These are phyloP conservation scores for Pythium volutum DNA, from an alignment of 352 stramenopile genomes.

Conservation along the genomic window DNA sequence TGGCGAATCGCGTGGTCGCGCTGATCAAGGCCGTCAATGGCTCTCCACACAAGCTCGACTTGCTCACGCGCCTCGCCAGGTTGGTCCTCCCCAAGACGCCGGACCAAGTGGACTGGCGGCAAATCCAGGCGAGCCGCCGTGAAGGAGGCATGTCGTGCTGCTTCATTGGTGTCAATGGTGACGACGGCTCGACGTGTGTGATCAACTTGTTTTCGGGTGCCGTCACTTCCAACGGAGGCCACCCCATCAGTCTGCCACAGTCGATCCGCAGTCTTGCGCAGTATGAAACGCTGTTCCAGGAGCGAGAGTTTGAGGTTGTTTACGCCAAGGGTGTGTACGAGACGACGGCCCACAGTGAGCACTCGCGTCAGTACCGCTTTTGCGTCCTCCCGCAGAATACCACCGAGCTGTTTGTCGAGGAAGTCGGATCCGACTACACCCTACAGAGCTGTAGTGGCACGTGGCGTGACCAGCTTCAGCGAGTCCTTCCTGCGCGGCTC, in stretches of 20 bases:
- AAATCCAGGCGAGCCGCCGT: background rate
- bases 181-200: slow-evolving; percentile 28
- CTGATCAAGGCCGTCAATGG: background rate
- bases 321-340: slow-evolving; percentile 28
- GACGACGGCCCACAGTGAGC: slow-evolving; percentile 21
- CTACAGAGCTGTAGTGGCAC: slow-evolving; percentile 31
- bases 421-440: slow-evolving; percentile 23
- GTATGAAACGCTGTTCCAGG: slow-evolving; percentile 45
- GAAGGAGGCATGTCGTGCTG: slow-evolving; percentile 24
- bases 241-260: slow-evolving; percentile 34
- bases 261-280: slow-evolving; percentile 29
- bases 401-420: slow-evolving; percentile 32
- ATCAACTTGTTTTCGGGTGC: slow-evolving; percentile 51
- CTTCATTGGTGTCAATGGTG: slow-evolving; percentile 27
- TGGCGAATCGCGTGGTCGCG: slow-evolving; percentile 24
- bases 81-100: slow-evolving; percentile 6
- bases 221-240: slow-evolving; percentile 39
- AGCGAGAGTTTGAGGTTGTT: slow-evolving; percentile 51
- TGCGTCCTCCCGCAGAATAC: slow-evolving; percentile 3
- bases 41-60: background rate
- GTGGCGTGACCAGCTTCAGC: slow-evolving; percentile 30
- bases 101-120: slow-evolving; percentile 25
- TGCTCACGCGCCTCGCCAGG: slow-evolving; percentile 3
- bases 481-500: slow-evolving; percentile 29
- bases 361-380: slow-evolving; percentile 41